Evolutionary conservation across 1,284 basidiomycete species (phyloP).

Genomic region (Trametes pubescens): DNA sequence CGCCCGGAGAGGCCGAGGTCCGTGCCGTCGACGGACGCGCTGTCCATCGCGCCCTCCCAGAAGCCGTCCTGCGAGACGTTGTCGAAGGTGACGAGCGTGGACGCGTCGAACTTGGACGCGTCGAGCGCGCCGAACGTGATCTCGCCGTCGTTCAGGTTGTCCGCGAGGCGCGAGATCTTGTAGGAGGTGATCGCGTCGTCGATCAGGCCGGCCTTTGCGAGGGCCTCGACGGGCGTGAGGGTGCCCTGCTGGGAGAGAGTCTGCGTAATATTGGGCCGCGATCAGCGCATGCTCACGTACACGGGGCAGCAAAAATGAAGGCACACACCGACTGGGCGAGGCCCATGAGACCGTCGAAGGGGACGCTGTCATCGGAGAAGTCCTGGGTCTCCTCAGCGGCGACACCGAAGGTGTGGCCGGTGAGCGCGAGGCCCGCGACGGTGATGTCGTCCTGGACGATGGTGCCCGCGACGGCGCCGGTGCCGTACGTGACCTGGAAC

Average conservation of each 20-base stretch:
- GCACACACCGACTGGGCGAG: conserved; percentile 72
- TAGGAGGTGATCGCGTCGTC: conserved; percentile 78
- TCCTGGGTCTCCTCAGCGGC: conserved; percentile 69
- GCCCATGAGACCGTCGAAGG: conserved; percentile 89
- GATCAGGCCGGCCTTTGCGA: conserved; percentile 70
- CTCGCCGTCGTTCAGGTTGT: conserved; percentile 80
- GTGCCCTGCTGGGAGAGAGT: conserved; percentile 71
- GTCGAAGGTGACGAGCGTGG: conserved; percentile 61
- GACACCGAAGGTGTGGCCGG: conserved; percentile 77
- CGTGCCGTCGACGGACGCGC: conserved; percentile 63
- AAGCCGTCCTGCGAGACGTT: conserved; percentile 75
- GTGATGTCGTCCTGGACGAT: conserved; percentile 74
- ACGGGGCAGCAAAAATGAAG: conserved; percentile 1
- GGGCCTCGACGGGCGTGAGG: conserved; percentile 78
- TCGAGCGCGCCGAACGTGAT: conserved; percentile 86
- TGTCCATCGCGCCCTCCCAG: conserved; percentile 78
- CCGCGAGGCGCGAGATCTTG: conserved; percentile 80
- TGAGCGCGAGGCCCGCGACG: conserved; percentile 72
- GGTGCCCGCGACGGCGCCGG: conserved; percentile 73
- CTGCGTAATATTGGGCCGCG: conserved; percentile 42
- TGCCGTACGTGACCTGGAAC: conserved; percentile 82
- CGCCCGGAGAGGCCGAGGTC: conserved; percentile 63
- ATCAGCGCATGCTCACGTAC: background rate
- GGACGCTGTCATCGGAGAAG: conserved; percentile 60
- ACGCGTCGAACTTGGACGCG: conserved; percentile 66